Evolutionary conservation across 2,329 filamentous ascomycete species (phyloP), one percentile per base, ranked within the genome.

Genomic region (Aspergillus sp.): DNA sequence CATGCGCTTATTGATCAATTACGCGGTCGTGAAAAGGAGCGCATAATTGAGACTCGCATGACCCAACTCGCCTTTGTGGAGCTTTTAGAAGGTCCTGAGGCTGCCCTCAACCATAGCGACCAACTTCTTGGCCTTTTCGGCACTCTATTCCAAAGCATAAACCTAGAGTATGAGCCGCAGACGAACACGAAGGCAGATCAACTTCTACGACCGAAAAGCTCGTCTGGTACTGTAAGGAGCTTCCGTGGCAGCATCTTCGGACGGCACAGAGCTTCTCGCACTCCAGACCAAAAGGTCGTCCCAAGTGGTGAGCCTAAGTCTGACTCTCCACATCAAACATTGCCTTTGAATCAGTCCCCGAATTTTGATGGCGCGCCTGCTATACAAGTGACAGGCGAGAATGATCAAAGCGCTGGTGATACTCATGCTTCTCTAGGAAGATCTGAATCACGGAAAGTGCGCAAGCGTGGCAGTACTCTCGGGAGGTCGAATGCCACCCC

Each of bases 21-120:
- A 86, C 89, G 91, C 61, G 85, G 87, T 57, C 85, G 86, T 24
- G 93, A 98, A 70, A 96, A 92, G 70, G 90, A 93, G 72, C 85
- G 86, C 49, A 88, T 99, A 42, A 77, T 99, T n/a, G 90, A 98
- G 73, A 87, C 97, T 60, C 96, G 96, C 73, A 96, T 98, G 85
- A 97, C 93, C 11, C 93, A 98, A 68, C 80, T 99, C 59, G 84
- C 89, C 4, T 82, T 99, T 19, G 75, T 95, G 3, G 93, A 98
- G 74, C 78, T 95, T 15, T 78, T 91, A 3, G 92, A 97, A 70
- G 92, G 92, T 1, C 86, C 92, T 0, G 88, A 91, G 57, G 85
- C 88, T 56, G 93, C 95, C 17, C 90, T 98, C 51, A 96, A 96
- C 70, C 88, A 89, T 59, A 93, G 90, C 70, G 86, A 91, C 63